Evolutionary conservation across 352 stramenopile genomes (phyloP).

Genomic region (Pythium guiyangense): DNA sequence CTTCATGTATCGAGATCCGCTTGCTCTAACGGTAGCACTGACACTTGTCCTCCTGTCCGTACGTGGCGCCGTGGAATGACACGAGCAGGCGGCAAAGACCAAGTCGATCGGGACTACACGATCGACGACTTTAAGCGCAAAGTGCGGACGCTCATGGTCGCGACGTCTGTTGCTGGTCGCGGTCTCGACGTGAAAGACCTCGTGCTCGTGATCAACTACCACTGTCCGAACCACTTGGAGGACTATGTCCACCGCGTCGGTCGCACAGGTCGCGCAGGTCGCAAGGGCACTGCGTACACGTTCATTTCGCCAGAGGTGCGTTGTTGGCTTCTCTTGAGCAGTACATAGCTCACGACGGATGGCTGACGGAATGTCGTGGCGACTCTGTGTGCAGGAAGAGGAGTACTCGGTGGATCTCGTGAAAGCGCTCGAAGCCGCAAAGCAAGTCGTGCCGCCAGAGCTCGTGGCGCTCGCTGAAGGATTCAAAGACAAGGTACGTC

Average conservation of each 20-base stretch:
- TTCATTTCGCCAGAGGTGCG: conserved; percentile 96
- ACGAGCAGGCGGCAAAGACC: conserved; percentile 93
- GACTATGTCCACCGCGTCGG: conserved; percentile 99
- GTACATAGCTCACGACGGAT: too few relatives aligned
- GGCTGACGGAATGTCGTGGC: too few relatives aligned
- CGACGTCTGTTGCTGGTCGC: conserved; percentile 95
- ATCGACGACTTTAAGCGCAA: conserved; percentile 99
- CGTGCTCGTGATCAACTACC: conserved; percentile 99
- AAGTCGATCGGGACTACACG: conserved; percentile 98
- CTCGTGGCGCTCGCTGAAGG: conserved; percentile 89
- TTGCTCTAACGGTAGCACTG: too few relatives aligned
- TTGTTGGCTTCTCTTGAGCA: too few relatives aligned
- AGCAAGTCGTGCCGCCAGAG: conserved; percentile 78
- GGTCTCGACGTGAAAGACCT: conserved; percentile 98
- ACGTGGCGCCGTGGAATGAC: too few relatives aligned
- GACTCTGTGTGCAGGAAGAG: conserved; percentile 88
- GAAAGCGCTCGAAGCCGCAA: conserved; percentile 91
- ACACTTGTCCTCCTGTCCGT: too few relatives aligned
- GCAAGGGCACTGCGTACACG: conserved; percentile 98
- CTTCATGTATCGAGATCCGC: too few relatives aligned
- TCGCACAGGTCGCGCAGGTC: conserved; percentile 92
- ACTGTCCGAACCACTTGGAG: conserved; percentile 99
- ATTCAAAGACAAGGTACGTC: conserved; percentile 93
- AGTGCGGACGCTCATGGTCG: conserved; percentile 90
- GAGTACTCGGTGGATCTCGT: conserved; percentile 97